Evolutionary conservation across 306 rosid genomes (phyloP).

Genomic region (cucumber (Cucumis sativus)): Cucumber_9930_V3 NC_026656.2:21601001-21601500

Average conservation of each 20-base stretch:
- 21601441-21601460: slow-evolving; percentile 54
- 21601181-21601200: slow-evolving; percentile 17
- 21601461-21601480: slow-evolving; percentile 32
- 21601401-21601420: no score
- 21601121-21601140: background rate
- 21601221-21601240: slow-evolving; percentile 7
- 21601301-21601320: no score
- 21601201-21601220: slow-evolving; percentile 14
- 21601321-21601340: no score
- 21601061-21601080: slow-evolving; percentile 25
- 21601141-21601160: background rate
- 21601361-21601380: no score
- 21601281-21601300: no score
- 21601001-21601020: background rate
- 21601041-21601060: slow-evolving; percentile 21
- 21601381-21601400: no score
- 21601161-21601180: background rate
- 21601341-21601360: no score
- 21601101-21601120: slow-evolving; percentile 1
- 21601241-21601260: background rate
- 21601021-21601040: background rate
- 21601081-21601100: background rate
- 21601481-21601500: slow-evolving; percentile 30
- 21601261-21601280: no score
- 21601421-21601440: no score